phyloP scores from a whole-genome alignment of 306 rosid genomes.

The Acacia confusa region DNA sequence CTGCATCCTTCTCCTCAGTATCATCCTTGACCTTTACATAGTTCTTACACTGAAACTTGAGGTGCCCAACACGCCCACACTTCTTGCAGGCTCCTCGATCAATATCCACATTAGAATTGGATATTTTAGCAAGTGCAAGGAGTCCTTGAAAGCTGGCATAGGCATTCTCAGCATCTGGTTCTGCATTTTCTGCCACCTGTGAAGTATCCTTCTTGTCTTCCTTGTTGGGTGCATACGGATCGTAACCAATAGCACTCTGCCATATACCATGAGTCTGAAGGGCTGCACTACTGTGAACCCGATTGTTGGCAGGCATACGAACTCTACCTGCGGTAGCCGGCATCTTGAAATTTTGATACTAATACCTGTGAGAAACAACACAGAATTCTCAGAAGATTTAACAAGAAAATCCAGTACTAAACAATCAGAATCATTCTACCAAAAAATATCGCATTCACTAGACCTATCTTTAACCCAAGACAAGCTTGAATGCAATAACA shows the following conservation, averaged over 20 bases:
- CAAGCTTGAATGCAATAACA: background rate
- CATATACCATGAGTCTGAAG: constrained; percentile 96
- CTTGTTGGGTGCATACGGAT: constrained; percentile 90
- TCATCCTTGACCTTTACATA: constrained; percentile 74
- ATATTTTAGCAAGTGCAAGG: constrained; percentile 87
- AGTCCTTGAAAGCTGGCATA: constrained; percentile 95
- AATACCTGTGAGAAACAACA: constrained; percentile 26
- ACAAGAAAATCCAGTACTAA: background rate
- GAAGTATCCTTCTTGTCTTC: constrained; percentile 65
- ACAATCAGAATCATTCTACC: background rate
- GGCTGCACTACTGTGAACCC: constrained; percentile 98
- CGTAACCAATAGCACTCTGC: constrained; percentile 97
- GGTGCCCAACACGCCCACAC: constrained; percentile 96
- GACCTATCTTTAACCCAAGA: background rate
- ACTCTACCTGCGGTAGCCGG: constrained; percentile 98
- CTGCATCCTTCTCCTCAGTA: constrained; percentile 61
- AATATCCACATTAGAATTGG: constrained; percentile 70
- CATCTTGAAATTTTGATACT: constrained; percentile 54
- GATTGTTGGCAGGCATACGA: constrained; percentile 98
- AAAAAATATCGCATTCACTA: background rate
- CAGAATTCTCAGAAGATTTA: background rate
- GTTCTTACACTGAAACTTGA: constrained; percentile 88
- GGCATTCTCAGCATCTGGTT: constrained; percentile 83
- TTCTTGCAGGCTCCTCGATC: constrained; percentile 90
- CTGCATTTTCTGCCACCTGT: constrained; percentile 43